Conservation (phyloP, 169 alveolate genomes). For the Plasmodium sp. region DNA sequence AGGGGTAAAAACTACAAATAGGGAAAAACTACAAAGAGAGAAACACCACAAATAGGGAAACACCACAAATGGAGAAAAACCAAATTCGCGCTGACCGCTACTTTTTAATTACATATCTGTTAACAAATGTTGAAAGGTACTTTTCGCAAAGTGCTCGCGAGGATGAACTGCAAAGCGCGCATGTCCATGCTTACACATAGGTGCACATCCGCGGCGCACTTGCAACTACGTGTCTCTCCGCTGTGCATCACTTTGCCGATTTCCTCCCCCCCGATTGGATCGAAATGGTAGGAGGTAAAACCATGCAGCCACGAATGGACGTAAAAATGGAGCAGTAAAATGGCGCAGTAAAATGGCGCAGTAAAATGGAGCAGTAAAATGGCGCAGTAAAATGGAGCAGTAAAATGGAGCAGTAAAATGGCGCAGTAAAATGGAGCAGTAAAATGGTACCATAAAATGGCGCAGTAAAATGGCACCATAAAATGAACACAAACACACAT, state of each 20-base stretch:
- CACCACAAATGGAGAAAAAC: not conserved
- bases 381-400: not conserved
- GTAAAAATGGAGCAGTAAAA: not conserved
- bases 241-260: not conserved
- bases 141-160: not conserved
- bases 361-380: not conserved
- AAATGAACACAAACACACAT: not conserved
- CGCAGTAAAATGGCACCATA: not conserved
- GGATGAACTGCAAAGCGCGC: conserved; percentile 1
- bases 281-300: not conserved
- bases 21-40: no score
- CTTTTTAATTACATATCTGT: not conserved
- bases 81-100: not conserved
- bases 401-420: no score
- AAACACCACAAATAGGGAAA: no score
- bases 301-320: not conserved
- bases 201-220: not conserved
- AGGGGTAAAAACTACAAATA: no score
- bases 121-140: conserved; percentile 2
- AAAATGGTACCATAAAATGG: no score
- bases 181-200: not conserved
- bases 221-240: not conserved
- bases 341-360: not conserved
- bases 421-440: not conserved
- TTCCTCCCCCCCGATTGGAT: not conserved